Percentiles rank a stretch among this genome's conserved stretches.
Evolutionary conservation across 352 stramenopile species (phyloP).

Genomic region (Phytophthora capsici): DNA sequence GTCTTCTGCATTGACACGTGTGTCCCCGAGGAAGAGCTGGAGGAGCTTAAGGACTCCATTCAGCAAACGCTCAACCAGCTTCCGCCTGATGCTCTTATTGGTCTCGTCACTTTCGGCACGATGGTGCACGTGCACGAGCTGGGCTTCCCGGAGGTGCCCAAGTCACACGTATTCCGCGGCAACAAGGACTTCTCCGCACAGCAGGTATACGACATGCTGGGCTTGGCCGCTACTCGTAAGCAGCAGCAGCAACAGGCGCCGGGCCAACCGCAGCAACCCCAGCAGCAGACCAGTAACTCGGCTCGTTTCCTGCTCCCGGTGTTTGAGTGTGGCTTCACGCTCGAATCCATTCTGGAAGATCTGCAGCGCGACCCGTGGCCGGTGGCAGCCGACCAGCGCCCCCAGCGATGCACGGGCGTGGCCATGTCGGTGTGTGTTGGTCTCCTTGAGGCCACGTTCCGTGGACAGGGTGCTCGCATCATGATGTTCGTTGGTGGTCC

Average conservation of each 20-base stretch:
- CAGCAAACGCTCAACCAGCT: conserved; percentile 98
- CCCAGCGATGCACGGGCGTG: conserved; percentile 96
- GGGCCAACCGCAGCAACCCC: conserved; percentile 68
- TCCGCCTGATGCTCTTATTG: conserved; percentile 97
- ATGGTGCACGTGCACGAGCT: conserved; percentile 99
- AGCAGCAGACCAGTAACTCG: conserved; percentile 86
- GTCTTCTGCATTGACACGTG: conserved; percentile 99
- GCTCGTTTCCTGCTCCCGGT: conserved; percentile 96
- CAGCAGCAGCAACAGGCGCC: conserved; percentile 54
- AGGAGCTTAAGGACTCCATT: conserved; percentile 98
- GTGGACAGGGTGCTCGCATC: conserved; percentile 94
- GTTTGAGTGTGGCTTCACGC: conserved; percentile 95
- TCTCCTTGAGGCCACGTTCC: conserved; percentile 96
- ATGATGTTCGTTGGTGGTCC: conserved; percentile 99
- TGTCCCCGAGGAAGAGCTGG: conserved; percentile 96
- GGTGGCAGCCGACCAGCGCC: conserved; percentile 94
- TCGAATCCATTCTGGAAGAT: conserved; percentile 99
- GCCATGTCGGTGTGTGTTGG: conserved; percentile 97
- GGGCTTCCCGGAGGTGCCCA: conserved; percentile 95
- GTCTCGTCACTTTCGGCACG: conserved; percentile 99
- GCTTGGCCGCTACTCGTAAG: conserved; percentile 78
- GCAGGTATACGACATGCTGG: conserved; percentile 97
- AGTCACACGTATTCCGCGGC: conserved; percentile 98
- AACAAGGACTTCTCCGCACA: conserved; percentile 97
- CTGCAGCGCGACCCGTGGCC: conserved; percentile 98